Percentiles rank a stretch among this genome's conserved stretches.
These are phyloP conservation scores for Aspergillus tubingensis DNA, from an alignment of 2,329 filamentous ascomycete genomes.

Conservation along the genomic window DNA sequence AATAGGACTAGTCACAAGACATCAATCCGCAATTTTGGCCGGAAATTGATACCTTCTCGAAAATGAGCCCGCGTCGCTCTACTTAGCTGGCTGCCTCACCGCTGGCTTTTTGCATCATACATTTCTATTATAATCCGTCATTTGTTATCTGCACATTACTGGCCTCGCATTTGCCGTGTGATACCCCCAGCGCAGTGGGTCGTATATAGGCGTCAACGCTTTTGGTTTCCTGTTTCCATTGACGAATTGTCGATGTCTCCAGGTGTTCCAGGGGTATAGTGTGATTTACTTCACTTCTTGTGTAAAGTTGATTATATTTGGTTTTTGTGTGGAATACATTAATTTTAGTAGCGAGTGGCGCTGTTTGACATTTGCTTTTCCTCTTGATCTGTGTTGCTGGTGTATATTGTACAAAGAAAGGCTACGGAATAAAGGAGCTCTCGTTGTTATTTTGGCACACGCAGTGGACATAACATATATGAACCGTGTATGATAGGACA, in stretches of 20 bases:
- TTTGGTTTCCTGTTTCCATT: slow-evolving; percentile 12
- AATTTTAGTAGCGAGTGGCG: background rate
- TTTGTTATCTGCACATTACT: slow-evolving; percentile 10
- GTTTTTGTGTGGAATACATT: background rate
- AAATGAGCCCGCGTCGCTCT: slow-evolving; percentile 15
- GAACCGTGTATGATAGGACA: no score
- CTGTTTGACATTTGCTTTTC: background rate
- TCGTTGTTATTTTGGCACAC: background rate
- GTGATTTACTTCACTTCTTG: background rate
- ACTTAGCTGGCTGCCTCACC: background rate
- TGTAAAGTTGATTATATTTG: background rate
- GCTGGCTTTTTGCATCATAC: background rate
- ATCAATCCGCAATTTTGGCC: slow-evolving; percentile 40
- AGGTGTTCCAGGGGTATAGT: slow-evolving; percentile 7
- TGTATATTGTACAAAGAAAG: background rate
- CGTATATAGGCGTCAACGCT: slow-evolving; percentile 29
- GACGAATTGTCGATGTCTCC: background rate
- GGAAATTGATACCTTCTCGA: slow-evolving; percentile 36
- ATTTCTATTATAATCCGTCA: background rate
- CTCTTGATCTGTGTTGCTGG: background rate
- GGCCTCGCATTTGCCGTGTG: slow-evolving; percentile 20
- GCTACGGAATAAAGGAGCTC: background rate
- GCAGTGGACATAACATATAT: background rate
- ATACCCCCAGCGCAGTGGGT: slow-evolving; percentile 26
- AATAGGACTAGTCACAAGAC: slow-evolving; percentile 29